Base-by-base conservation (phyloP, 306 rosid species). In the Lagenaria siceraria region DNA sequence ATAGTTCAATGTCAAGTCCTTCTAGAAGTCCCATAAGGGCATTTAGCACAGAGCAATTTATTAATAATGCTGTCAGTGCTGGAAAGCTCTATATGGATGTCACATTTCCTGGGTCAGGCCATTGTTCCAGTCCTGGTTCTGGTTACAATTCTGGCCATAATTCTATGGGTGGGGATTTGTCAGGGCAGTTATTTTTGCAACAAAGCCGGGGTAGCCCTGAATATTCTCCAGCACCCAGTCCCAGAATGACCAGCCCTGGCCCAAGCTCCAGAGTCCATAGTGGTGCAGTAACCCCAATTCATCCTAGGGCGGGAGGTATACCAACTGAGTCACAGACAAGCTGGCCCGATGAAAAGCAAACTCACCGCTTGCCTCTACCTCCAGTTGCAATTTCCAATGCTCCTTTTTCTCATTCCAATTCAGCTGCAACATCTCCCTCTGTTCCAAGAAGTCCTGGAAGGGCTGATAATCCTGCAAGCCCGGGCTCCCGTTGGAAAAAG, bases 391-490 rank as follows among this genome's bases (percentile, higher is more conserved):
- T 89, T 80, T 81, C 88, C 19, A 84, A 85, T 33, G 81, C 89
- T 4, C 93, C 87, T 4, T 92, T 90, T 84, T 89, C 99, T 62
- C 97, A 95, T 81, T 87, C 99, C 27, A 96, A 89, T 88, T 96
- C 98, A 19, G 92, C 98, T 24, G 93, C 96, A 77, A 88, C 97
- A 80, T 96, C 99, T 84, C 99, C 98, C 48, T 90, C 99, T 72
- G 83, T 96, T 86, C 97, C 99, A 74, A 89, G 99, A 79, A 96
- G 99, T 87, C 99, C 99, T n/a, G 97, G 98, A 75, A 90, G 99
- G 87, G 85, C 92, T 68, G 99, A 96, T 73, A 92, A 85, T 81
- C 96, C 98, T 65, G 78, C 91, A 75, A 88, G 91, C 81, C 90
- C 97, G 71, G 91, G 97, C 29, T 90, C 97, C 33, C 96, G 97